A percentile compares a stretch with the other conserved stretches of the same genome.
These are phyloP conservation scores for Adansonia madagascariensis DNA, from an alignment of 441 rosid genomes.

Conservation along the genomic window DNA sequence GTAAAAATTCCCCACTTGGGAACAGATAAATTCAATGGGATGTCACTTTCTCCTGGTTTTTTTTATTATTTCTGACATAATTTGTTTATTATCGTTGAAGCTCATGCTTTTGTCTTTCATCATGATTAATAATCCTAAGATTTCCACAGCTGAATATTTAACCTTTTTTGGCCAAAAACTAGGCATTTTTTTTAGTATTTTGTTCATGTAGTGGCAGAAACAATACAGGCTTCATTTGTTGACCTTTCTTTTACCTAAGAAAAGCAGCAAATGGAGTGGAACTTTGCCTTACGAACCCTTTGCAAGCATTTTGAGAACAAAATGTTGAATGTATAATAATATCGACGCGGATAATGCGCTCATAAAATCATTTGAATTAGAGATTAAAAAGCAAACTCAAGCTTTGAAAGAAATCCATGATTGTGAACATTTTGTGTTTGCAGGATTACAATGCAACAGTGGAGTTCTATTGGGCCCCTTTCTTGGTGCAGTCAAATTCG, in stretches of 20 bases:
- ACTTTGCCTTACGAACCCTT: too few relatives aligned
- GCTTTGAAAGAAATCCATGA: too few relatives aligned
- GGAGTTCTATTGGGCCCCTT: constrained; percentile 98
- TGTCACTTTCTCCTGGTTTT: not conserved
- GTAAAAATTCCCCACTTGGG: constrained; percentile 33
- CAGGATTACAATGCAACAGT: constrained; percentile 90
- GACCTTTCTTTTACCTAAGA: not conserved
- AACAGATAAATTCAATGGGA: not conserved
- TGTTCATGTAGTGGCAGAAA: not conserved
- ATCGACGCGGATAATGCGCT: too few relatives aligned
- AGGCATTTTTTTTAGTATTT: not conserved
- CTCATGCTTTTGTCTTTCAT: constrained; percentile 4
- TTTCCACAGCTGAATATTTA: not conserved
- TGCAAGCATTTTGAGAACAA: too few relatives aligned
- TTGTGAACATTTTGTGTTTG: not conserved
- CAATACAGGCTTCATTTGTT: not conserved
- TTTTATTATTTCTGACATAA: not conserved
- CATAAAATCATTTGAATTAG: too few relatives aligned
- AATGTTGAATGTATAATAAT: too few relatives aligned
- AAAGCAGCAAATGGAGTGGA: too few relatives aligned
- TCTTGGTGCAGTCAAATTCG: constrained; percentile 85
- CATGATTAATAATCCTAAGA: not conserved
- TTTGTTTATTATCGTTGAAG: not conserved
- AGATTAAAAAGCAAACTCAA: too few relatives aligned
- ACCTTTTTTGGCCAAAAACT: not conserved